A percentile compares a stretch with the other conserved stretches of the same genome.
Conservation (phyloP, 352 stramenopile genomes). For the Globisporangium barbulae region DNA sequence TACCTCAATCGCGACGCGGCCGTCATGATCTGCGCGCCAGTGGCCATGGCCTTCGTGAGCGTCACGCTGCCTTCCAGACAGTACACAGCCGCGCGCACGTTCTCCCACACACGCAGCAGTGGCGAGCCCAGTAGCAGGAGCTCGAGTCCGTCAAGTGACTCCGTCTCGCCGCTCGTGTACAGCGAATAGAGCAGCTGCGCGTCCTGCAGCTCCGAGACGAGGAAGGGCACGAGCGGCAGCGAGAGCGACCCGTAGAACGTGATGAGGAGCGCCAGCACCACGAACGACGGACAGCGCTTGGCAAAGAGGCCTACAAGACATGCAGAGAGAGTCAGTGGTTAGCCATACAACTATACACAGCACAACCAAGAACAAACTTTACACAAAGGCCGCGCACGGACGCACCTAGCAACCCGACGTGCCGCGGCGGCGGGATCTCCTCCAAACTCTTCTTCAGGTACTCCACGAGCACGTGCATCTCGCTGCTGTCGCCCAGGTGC, state of each 20-base stretch:
- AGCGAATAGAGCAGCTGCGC: constrained; percentile 30
- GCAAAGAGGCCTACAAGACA: constrained; percentile 34
- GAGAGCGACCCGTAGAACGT: constrained; percentile 54
- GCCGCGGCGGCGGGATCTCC: constrained; percentile 42
- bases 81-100: constrained; percentile 66
- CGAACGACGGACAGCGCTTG: constrained; percentile 65
- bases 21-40: constrained; percentile 55
- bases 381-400: constrained; percentile 2
- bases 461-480: constrained; percentile 51
- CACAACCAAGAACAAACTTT: not conserved
- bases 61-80: constrained; percentile 66
- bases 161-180: constrained; percentile 34
- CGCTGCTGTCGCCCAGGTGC: constrained; percentile 36
- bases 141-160: constrained; percentile 58
- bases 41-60: constrained; percentile 55
- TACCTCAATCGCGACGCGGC: constrained; percentile 45
- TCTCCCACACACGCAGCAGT: constrained; percentile 66
- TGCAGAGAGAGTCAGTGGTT: not conserved
- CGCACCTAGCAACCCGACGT: constrained; percentile 29
- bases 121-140: constrained; percentile 70
- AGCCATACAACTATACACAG: not conserved
- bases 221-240: constrained; percentile 56
- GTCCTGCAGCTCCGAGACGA: constrained; percentile 39
- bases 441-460: constrained; percentile 69
- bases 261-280: constrained; percentile 42